Evolutionary conservation across 1,139 yeast species (phyloP).

Genomic region (Magnusiomyces magnusii): DNA sequence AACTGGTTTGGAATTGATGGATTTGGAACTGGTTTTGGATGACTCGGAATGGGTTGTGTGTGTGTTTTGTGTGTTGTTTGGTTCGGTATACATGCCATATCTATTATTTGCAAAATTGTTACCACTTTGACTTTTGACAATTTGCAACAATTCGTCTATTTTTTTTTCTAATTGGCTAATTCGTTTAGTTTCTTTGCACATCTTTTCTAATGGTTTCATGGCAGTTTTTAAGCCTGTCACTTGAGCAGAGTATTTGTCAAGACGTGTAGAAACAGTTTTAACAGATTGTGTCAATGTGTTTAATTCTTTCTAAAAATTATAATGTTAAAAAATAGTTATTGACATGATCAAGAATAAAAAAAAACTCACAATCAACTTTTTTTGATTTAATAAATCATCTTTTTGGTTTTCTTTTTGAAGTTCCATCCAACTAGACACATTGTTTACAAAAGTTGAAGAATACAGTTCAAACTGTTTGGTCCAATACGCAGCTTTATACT

Average conservation of each 20-base stretch:
- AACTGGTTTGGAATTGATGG: too few relatives aligned
- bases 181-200: background rate
- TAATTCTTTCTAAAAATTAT: background rate
- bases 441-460: background rate
- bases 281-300: background rate
- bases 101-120: too few relatives aligned
- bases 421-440: background rate
- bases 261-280: background rate
- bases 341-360: too few relatives aligned
- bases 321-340: too few relatives aligned
- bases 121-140: too few relatives aligned
- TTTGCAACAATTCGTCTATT: too few relatives aligned
- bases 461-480: background rate
- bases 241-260: background rate
- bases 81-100: too few relatives aligned
- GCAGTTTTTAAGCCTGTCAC: background rate
- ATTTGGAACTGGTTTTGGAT: too few relatives aligned
- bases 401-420: background rate
- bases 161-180: too few relatives aligned
- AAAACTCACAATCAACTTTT: background rate
- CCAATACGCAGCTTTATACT: background rate
- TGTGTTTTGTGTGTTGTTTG: too few relatives aligned
- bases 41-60: too few relatives aligned
- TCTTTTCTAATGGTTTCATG: background rate
- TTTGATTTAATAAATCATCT: background rate